Evolutionary conservation across 371 early-diverging fungal species (phyloP).

Genomic region (Encephalitozoon cuniculi): DNA sequence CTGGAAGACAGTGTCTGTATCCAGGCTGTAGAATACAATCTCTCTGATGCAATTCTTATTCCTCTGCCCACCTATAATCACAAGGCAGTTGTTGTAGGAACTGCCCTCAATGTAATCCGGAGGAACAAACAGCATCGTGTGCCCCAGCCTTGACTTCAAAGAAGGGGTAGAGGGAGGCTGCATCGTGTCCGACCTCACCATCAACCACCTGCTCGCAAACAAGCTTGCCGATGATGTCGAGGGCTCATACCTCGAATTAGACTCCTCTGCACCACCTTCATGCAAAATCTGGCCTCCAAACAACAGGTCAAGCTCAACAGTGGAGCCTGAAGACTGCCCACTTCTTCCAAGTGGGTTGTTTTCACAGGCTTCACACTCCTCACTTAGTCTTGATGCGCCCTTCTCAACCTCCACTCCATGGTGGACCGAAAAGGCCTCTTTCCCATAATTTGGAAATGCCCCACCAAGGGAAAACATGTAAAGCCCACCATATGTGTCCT

Average conservation of each 20-base stretch:
- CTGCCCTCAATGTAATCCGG: neutral
- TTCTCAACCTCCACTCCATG: neutral
- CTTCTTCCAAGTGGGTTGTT: neutral
- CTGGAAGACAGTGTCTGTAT: slow-evolving; percentile 14
- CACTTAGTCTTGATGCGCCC: no score
- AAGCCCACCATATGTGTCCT: slow-evolving; percentile 21
- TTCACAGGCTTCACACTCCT: no score
- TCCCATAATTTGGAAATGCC: neutral
- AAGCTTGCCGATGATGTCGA: neutral
- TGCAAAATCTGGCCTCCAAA: neutral
- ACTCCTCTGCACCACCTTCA: neutral
- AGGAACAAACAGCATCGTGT: slow-evolving; percentile 13
- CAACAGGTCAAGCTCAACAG: neutral
- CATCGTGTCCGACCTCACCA: neutral
- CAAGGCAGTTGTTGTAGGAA: neutral
- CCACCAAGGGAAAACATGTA: slow-evolving; percentile 14
- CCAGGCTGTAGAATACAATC: slow-evolving; percentile 19
- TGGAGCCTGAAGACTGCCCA: neutral
- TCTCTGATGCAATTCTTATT: slow-evolving; percentile 13
- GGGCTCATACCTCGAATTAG: neutral
- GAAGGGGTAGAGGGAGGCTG: slow-evolving; percentile 1
- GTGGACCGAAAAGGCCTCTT: neutral
- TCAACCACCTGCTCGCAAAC: neutral
- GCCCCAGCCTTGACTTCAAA: slow-evolving; percentile 31
- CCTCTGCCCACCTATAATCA: slow-evolving; percentile 30